These are phyloP conservation scores for Pseudohyphozyma bogoriensis DNA, from an alignment of 768 basidiomycete species.

Conservation along the genomic window DNA sequence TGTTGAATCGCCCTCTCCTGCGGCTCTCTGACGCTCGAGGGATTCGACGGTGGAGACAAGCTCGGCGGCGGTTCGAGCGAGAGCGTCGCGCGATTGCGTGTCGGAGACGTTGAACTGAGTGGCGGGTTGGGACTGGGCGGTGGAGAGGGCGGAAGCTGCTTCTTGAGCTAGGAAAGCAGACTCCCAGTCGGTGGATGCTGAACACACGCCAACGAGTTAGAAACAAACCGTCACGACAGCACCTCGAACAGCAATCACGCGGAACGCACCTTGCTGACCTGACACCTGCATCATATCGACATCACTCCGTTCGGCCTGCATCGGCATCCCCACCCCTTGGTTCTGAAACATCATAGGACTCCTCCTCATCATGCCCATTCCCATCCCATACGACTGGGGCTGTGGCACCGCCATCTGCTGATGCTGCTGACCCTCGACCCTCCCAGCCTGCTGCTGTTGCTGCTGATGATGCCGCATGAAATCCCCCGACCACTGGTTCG, in stretches of 20 bases:
- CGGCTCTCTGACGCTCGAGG: slow-evolving; percentile 6
- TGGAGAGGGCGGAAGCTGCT: background rate
- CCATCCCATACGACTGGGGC: background rate
- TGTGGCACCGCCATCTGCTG: background rate
- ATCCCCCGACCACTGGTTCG: slow-evolving; percentile 9
- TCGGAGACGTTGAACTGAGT: slow-evolving; percentile 16
- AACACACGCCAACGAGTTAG: background rate
- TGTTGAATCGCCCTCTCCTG: slow-evolving; percentile 43
- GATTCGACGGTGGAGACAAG: slow-evolving; percentile 57
- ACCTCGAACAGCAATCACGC: background rate
- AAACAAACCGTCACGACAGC: no score
- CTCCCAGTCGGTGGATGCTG: slow-evolving; percentile 25
- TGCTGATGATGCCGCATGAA: slow-evolving; percentile 3
- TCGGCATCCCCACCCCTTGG: background rate
- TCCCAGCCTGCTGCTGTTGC: background rate
- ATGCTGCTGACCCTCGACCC: background rate
- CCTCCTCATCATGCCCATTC: background rate
- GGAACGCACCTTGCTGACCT: background rate
- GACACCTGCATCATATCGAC: background rate
- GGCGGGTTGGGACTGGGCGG: slow-evolving; percentile 17
- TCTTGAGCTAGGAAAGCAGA: slow-evolving; percentile 29
- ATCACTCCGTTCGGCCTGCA: background rate
- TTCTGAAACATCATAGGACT: background rate
- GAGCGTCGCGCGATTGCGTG: slow-evolving; percentile 46
- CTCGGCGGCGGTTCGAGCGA: slow-evolving; percentile 67